Evolutionary conservation across 352 stramenopile genomes (phyloP).

Genomic region (Globisporangium spiculum): DNA sequence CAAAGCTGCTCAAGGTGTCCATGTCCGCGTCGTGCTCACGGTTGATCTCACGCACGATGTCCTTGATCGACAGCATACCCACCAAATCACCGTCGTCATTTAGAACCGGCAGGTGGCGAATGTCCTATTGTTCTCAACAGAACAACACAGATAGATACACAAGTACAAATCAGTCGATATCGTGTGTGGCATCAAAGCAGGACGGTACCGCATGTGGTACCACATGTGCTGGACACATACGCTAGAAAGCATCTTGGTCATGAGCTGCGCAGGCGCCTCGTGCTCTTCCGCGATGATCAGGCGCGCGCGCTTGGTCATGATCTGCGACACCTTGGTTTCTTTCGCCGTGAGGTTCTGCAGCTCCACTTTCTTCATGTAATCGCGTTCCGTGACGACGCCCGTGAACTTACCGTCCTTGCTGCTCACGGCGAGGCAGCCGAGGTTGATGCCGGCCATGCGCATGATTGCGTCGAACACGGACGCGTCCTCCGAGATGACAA

Average conservation of each 20-base stretch:
- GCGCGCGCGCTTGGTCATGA: conserved; percentile 92
- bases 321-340: conserved; percentile 88
- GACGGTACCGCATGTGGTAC: too few relatives aligned
- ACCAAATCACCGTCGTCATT: conserved; percentile 89
- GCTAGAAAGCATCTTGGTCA: conserved; percentile 95
- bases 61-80: conserved; percentile 95
- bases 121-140: conserved; percentile 48
- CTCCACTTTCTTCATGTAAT: conserved; percentile 96
- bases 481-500: conserved; percentile 90
- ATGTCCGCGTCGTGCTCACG: conserved; percentile 76
- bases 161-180: background rate
- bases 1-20: conserved; percentile 77
- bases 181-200: too few relatives aligned
- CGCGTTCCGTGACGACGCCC: conserved; percentile 91
- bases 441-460: conserved; percentile 93
- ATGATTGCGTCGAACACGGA: conserved; percentile 94
- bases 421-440: conserved; percentile 90
- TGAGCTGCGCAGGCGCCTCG: conserved; percentile 89
- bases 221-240: conserved; percentile 26
- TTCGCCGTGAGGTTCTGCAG: conserved; percentile 89
- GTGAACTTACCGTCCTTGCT: conserved; percentile 87
- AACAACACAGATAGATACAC: background rate
- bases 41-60: conserved; percentile 88
- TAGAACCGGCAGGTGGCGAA: conserved; percentile 94
- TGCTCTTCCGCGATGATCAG: conserved; percentile 84